phyloP scores from a whole-genome alignment of 2,329 filamentous ascomycete genomes.

The Epichloe baconii region DNA sequence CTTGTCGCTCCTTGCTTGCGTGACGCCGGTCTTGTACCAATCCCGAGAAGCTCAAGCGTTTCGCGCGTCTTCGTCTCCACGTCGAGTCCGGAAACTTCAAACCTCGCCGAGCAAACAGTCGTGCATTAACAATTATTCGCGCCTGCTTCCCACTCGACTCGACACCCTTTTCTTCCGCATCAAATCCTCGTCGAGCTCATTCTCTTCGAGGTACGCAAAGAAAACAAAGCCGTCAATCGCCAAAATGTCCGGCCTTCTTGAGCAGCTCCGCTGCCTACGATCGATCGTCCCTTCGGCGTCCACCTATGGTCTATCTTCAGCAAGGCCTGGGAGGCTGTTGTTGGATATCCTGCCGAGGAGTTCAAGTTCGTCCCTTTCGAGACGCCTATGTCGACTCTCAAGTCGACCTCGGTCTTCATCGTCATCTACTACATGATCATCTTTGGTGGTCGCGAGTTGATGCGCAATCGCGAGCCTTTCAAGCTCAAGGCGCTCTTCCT shows the following conservation, averaged over 20 bases:
- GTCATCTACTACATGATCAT: constrained; percentile 86
- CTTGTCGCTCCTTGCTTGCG: constrained; percentile 23
- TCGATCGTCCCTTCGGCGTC: constrained; percentile 87
- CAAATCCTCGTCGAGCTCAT: neutral
- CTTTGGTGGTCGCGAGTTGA: constrained; percentile 81
- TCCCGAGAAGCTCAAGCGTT: neutral
- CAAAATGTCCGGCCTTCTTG: constrained; percentile 33
- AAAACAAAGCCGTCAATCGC: constrained; percentile 8
- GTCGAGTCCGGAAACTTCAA: constrained; percentile 2
- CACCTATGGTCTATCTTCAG: constrained; percentile 90
- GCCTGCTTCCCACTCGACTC: neutral
- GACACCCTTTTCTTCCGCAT: neutral
- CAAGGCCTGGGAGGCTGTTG: constrained; percentile 63
- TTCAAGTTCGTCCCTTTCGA: constrained; percentile 72
- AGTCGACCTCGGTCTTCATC: constrained; percentile 68
- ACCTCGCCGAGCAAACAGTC: constrained; percentile 1
- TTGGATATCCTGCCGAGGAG: constrained; percentile 72
- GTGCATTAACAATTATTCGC: neutral
- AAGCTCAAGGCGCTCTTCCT: constrained; percentile 85
- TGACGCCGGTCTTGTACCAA: constrained; percentile 2
- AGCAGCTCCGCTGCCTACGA: constrained; percentile 56
- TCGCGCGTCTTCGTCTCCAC: neutral
- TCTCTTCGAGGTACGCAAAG: neutral
- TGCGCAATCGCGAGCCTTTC: constrained; percentile 76
- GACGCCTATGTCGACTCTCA: constrained; percentile 83